Evolutionary conservation across 2,329 filamentous ascomycete species (phyloP), one percentile per base, ranked within the genome.

Genomic region (Calonectria henricotiae): DNA sequence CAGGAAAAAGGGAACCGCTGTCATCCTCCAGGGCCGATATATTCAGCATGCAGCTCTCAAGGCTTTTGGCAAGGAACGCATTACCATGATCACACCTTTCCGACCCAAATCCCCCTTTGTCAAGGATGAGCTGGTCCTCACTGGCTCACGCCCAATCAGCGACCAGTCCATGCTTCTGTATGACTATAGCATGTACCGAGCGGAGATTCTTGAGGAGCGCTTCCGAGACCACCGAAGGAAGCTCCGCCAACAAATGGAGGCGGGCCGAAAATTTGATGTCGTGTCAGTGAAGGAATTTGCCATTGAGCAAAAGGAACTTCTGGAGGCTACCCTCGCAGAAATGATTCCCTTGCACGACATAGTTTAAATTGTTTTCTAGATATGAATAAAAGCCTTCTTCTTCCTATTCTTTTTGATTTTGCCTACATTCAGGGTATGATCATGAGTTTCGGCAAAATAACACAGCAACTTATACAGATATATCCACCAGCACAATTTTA

Each of bases 1-100:
- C 15, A n/a, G 2, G n/a, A 23, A 6, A 0, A n/a, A 65, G 37
- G 62, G 47, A 23, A 55, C 62, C 17, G 47, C 62, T 3, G 88
- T 92, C 1, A 85, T 92, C n/a, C 83, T 92, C 47, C 91, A 93
- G 79, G 91, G 91, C 17, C 85, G 90, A 25, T 92, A 92, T 80
- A 90, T 93, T 70, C 87, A 89, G 72, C 91, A 93, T 78, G 86
- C 89, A 69, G 91, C 90, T 1, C 84, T 91, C 20, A 87, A 86
- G 13, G 88, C 90, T 11, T 80, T 89, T 1, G 89, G 89, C 20
- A 84, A 86, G 27, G 91, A 92, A 79, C 87, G 90, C 39, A 91
- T 93, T 80, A 89, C 85, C 49, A 90, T 91, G 82, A 89, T 93
- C 62, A 93, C 91, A 0, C 89, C 89, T 4, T 92, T 92, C 82